These are phyloP conservation scores for Nicotiana obtusifolia DNA, from an alignment of 257 asterid species.

Conservation along the genomic window DNA sequence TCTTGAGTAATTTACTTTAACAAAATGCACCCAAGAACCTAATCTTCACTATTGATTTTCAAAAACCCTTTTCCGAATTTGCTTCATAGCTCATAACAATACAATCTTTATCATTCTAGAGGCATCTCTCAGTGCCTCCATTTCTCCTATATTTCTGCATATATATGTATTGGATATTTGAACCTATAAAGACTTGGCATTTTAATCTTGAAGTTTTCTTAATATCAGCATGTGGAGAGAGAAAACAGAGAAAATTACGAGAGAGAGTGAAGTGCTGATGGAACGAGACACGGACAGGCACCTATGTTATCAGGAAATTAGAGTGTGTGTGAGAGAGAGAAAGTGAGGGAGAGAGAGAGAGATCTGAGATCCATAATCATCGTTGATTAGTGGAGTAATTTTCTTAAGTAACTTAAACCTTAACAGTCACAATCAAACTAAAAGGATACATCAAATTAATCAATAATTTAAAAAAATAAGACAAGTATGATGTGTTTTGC, in stretches of 20 bases:
- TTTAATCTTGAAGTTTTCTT: not conserved
- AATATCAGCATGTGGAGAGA: not conserved
- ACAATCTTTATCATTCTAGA: not conserved
- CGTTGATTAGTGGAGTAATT: not conserved
- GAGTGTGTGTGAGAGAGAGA: not conserved
- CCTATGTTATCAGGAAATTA: not conserved
- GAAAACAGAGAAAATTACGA: not conserved
- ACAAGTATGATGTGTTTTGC: no score
- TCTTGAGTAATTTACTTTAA: not conserved
- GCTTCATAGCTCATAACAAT: not conserved
- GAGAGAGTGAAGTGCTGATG: not conserved
- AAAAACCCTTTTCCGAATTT: not conserved
- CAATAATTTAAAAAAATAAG: no score
- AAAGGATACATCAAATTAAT: no score
- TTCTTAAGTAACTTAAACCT: not conserved
- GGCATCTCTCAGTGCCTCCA: not conserved
- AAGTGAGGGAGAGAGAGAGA: not conserved
- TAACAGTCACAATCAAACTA: not conserved
- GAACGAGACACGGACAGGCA: not conserved
- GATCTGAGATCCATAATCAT: conserved; percentile 7
- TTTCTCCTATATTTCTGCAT: not conserved
- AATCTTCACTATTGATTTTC: not conserved
- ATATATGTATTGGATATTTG: not conserved
- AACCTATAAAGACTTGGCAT: not conserved
- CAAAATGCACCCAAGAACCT: not conserved